Percentiles rank a stretch among this genome's conserved stretches.
These are phyloP conservation scores for Capsicum chinense DNA, from an alignment of 257 asterid species.

Conservation along the genomic window DNA sequence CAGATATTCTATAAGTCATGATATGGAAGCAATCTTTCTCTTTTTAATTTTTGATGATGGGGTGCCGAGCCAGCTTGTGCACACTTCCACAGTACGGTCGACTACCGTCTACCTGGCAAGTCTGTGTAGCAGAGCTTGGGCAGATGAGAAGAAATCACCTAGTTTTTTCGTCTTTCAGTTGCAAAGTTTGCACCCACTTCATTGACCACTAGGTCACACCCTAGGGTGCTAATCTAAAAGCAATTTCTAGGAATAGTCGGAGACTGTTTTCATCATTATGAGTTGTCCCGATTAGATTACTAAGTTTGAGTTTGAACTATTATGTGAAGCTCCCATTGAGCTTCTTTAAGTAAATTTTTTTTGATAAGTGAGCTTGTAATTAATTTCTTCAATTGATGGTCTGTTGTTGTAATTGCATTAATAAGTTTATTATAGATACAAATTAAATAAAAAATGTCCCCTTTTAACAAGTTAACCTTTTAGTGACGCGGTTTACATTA, in stretches of 20 bases:
- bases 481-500: neutral
- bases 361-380: conserved; percentile 6
- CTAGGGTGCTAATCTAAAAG: conserved; percentile 1
- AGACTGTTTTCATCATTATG: neutral
- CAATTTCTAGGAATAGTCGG: neutral
- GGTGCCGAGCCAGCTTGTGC: neutral
- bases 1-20: neutral
- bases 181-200: neutral
- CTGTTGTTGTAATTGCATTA: neutral
- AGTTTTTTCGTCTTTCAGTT: neutral
- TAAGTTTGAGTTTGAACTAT: neutral
- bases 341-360: neutral
- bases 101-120: neutral
- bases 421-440: neutral
- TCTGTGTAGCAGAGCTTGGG: neutral
- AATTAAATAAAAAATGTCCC: neutral
- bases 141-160: neutral
- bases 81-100: neutral
- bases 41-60: neutral
- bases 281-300: neutral
- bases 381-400: conserved; percentile 7
- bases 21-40: neutral
- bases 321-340: neutral
- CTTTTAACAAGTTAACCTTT: neutral
- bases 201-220: neutral